Base-by-base conservation (phyloP, 1,284 basidiomycete species). In the Pterulicium gracile region DNA sequence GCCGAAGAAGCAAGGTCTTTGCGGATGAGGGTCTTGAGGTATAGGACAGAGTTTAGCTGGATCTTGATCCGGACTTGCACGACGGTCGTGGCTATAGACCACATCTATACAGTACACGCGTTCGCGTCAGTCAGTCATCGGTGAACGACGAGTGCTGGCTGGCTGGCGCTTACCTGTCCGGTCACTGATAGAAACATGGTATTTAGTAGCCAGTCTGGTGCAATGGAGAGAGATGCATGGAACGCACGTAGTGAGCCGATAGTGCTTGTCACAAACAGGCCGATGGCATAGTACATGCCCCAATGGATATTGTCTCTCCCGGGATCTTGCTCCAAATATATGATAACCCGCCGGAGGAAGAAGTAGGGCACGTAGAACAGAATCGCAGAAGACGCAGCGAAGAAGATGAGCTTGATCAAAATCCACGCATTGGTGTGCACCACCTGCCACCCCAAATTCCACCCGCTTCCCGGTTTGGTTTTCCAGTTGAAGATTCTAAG, bases 11-110 rank as follows among this genome's bases (percentile, higher is more conserved):
- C 88, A 20, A 92, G 68, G 54, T 93, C 88, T 63, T 95, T 93
- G 42, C 89, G 78, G 17, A 89, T 77, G 2, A 96, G 76, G 0
- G 91, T 95, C 67, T 96, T 96, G 43, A 81, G 79, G 58, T 89
- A 96, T 4, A 96, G 66, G 47, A 87, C 76, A 10, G 87, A 80
- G 64, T 95, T 95, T 46, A 96, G 70, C 58, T 95, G 89, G 15
- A 86, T 75, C 32, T 76, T 77, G 41, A 95, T 65, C 22, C 85
- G 77, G 56, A 80, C 76, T 62, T 85, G 81, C 13, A 88, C 61
- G 7, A 70, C 77, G 0, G 85, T 85, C 1, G 80, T 88, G 2
- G 84, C 73, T 39, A 89, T 51, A 4, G 79, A 81, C 79, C 79
- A 89, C 14, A 88, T 64, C 55, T 88, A 73, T 2, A 66, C 69